phyloP scores from a whole-genome alignment of 371 early-diverging fungal species.

The Parasitella parasitica region DNA sequence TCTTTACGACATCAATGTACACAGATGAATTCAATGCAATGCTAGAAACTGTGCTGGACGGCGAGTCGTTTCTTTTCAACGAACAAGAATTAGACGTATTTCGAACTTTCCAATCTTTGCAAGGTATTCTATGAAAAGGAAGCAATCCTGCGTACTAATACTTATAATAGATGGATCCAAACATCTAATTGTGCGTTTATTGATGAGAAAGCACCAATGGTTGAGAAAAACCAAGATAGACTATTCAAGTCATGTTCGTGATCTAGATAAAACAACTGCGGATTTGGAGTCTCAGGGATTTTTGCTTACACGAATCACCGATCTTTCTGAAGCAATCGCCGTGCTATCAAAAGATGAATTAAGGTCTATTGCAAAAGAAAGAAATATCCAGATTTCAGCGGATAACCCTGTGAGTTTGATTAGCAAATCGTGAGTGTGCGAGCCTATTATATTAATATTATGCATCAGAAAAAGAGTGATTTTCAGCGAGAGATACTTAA shows the following conservation, averaged over 20 bases:
- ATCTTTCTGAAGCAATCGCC: conserved; percentile 33
- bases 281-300: conserved; percentile 11
- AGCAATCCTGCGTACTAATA: neutral
- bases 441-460: no score
- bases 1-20: conserved; percentile 43
- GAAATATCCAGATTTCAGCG: neutral
- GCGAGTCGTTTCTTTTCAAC: conserved; percentile 54
- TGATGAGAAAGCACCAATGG: conserved; percentile 63
- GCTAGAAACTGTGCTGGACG: conserved; percentile 54
- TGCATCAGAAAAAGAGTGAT: conserved; percentile 6
- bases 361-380: conserved; percentile 6
- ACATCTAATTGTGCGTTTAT: conserved; percentile 64
- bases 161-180: conserved; percentile 42
- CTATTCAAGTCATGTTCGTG: conserved; percentile 26
- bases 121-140: conserved; percentile 26
- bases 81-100: conserved; percentile 45
- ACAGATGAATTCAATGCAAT: conserved; percentile 57
- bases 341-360: conserved; percentile 36
- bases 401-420: conserved; percentile 1
- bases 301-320: neutral
- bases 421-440: neutral
- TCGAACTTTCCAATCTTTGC: conserved; percentile 35
- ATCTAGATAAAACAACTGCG: conserved; percentile 22
- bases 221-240: conserved; percentile 42
- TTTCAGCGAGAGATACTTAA: neutral